phyloP scores from a whole-genome alignment of 345 rosid genomes.

The Citrus maxima region DNA sequence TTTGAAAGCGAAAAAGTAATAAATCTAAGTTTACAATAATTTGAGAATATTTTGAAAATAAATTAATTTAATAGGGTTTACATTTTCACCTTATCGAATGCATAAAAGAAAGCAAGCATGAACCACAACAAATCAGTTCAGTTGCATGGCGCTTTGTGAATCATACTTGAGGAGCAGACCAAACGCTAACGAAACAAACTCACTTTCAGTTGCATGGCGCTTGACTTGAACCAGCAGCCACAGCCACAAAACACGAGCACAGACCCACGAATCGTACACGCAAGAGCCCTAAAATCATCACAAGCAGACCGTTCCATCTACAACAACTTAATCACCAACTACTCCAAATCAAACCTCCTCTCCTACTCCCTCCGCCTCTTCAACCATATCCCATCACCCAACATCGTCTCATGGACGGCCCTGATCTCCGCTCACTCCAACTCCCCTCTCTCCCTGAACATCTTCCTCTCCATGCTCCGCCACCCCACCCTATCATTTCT shows the following conservation, averaged over 20 bases:
- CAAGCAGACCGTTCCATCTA: slow-evolving; percentile 19
- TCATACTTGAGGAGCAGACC: no score
- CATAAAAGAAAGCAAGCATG: no score
- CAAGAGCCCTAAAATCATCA: slow-evolving; percentile 26
- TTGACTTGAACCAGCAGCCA: neutral
- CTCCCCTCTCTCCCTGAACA: slow-evolving; percentile 28
- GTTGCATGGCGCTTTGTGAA: neutral
- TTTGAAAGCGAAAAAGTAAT: no score
- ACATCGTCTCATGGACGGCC: slow-evolving; percentile 51
- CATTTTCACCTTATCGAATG: no score
- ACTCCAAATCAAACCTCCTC: slow-evolving; percentile 31
- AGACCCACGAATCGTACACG: slow-evolving; percentile 44
- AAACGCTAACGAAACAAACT: neutral
- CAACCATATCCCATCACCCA: slow-evolving; percentile 39
- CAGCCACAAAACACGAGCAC: neutral
- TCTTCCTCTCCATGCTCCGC: slow-evolving; percentile 51
- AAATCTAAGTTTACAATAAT: no score
- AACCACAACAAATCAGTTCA: no score
- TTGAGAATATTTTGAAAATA: no score
- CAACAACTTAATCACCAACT: slow-evolving; percentile 38
- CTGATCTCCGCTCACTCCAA: slow-evolving; percentile 38
- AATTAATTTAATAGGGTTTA: no score
- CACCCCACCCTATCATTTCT: slow-evolving; percentile 13
- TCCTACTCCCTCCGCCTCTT: slow-evolving; percentile 32
- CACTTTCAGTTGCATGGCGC: neutral